Base-by-base conservation (phyloP, 2,329 filamentous ascomycete genomes). In the Aspergillus costaricaensis region DNA sequence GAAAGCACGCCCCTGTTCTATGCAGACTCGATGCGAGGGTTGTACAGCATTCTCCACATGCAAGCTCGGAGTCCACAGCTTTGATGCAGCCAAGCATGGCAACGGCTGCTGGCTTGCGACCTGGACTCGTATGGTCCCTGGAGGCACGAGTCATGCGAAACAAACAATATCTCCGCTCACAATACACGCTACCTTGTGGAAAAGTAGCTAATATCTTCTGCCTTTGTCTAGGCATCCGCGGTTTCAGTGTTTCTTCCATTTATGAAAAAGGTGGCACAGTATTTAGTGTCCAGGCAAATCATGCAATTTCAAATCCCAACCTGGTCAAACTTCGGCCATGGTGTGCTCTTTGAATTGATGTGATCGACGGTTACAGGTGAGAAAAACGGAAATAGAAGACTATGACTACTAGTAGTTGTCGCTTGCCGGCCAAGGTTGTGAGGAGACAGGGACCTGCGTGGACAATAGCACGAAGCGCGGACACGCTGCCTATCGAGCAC, bases 401-500 rank as follows among this genome's bases (percentile, higher is more conserved):
- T 30, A 30, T 30, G 25, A 17, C 25, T 5, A 30, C 21, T 55
- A 44, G 53, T 32, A 44, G 41, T 32, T 47, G 27, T 25, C 25
- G 25, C 53, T 47, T 21, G 25, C 12, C n/a, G 23, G 10, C 39
- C 25, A 44, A 25, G 9, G 30, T 25, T 47, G 19, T 15, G n/a
- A 47, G 14, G 19, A 21, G 43, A 8, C 23, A 25, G 19, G 38
- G 39, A 36, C 25, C 39, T 55, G 25, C 39, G 43, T 43, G 25
- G 51, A 19, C 27, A 23, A 23, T 55, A 25, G 53, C 39, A 15
- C 19, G 14, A 17, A 19, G 53, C 53, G 39, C 53, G 53, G 53
- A 55, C 53, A 55, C 39, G 41, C 39, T 44, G 53, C 27, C 53
- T 55, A 55, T 55, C 53, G 53, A 47, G 39, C 19, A 19, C 30